A percentile compares a stretch with the other conserved stretches of the same genome.
Evolutionary conservation across 257 asterid genomes (phyloP).

Genomic region (Galeopsis tetrahit): DNA sequence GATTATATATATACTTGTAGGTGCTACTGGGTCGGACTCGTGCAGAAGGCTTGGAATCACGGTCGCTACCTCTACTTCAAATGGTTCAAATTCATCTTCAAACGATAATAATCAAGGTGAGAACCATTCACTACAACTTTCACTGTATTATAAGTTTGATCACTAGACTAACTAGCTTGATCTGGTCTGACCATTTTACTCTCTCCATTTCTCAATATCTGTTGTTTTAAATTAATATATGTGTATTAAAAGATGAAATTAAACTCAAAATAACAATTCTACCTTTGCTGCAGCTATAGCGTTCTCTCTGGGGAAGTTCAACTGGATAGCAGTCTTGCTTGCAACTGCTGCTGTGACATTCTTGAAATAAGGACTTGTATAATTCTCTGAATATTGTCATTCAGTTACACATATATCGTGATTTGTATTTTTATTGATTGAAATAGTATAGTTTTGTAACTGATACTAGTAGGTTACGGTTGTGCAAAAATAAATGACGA

Average conservation of each 20-base stretch:
- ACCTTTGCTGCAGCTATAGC: slow-evolving; percentile 44
- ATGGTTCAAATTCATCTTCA: slow-evolving; percentile 44
- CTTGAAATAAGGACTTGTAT: slow-evolving; percentile 35
- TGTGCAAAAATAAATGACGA: slow-evolving; percentile 2
- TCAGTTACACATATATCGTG: neutral
- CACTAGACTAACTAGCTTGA: too few relatives aligned
- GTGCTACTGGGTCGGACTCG: slow-evolving; percentile 66
- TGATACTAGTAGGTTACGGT: neutral
- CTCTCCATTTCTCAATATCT: too few relatives aligned
- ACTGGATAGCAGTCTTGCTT: slow-evolving; percentile 52
- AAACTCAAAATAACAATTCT: neutral
- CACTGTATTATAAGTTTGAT: too few relatives aligned
- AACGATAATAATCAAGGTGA: slow-evolving; percentile 40
- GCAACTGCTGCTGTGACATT: slow-evolving; percentile 35
- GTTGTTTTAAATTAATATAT: too few relatives aligned
- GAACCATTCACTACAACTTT: neutral
- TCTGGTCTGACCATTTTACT: too few relatives aligned
- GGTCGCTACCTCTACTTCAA: slow-evolving; percentile 45
- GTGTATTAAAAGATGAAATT: neutral
- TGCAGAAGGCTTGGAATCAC: slow-evolving; percentile 63
- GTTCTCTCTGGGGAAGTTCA: slow-evolving; percentile 44
- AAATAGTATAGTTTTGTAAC: slow-evolving; percentile 1
- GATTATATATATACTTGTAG: slow-evolving; percentile 31
- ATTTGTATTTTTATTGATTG: slow-evolving; percentile 4
- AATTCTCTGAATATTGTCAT: neutral